Conservation (phyloP, 2,329 filamentous ascomycete species). For the Ceratocystis alfenasii region DNA sequence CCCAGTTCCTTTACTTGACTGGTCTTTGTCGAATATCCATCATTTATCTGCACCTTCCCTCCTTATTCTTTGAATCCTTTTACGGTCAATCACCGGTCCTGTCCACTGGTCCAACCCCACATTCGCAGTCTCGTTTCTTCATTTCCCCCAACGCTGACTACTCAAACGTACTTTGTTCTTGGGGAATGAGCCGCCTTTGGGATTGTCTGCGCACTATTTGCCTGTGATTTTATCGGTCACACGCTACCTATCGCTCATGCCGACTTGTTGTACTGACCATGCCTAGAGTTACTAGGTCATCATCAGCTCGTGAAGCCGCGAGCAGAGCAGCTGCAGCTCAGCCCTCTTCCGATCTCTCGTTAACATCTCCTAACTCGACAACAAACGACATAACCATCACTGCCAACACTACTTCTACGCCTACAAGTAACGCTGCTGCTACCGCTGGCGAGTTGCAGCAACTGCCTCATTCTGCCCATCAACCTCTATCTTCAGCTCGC, state of each 20-base stretch:
- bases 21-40: background rate
- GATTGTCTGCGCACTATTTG: constrained; percentile 8
- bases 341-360: constrained; percentile 30
- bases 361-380: constrained; percentile 26
- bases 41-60: background rate
- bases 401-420: background rate
- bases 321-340: constrained; percentile 40
- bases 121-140: background rate
- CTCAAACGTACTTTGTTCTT: background rate
- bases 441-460: background rate
- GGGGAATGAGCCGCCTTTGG: background rate
- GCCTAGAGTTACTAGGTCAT: constrained; percentile 87
- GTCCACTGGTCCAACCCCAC: background rate
- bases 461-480: background rate
- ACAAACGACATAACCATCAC: constrained; percentile 11
- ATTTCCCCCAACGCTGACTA: background rate
- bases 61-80: background rate
- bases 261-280: constrained; percentile 19
- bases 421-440: background rate
- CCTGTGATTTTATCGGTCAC: constrained; percentile 16
- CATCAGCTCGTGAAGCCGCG: constrained; percentile 81
- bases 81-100: background rate
- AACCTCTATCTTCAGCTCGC: constrained; percentile 33
- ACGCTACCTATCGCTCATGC: constrained; percentile 6
- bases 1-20: too few species aligned